Conservation (phyloP, 371 early-diverging fungal genomes). For the Mucor saturninus region DNA sequence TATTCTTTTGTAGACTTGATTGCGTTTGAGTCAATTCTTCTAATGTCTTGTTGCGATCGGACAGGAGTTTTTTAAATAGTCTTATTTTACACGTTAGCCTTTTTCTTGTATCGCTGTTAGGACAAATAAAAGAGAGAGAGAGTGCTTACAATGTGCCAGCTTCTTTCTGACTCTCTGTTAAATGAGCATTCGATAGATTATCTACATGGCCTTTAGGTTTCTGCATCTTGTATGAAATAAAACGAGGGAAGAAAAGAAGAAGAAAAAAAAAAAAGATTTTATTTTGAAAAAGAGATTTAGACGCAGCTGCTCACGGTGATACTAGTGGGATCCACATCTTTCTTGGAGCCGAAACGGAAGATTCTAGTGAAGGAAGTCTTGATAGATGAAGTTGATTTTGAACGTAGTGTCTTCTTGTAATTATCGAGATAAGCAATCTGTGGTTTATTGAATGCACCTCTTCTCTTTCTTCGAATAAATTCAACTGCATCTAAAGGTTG, state of each 20-base stretch:
- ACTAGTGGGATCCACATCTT: constrained; percentile 8
- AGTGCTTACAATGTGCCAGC: constrained; percentile 10
- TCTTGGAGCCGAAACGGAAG: constrained; percentile 11
- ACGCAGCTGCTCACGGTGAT: constrained; percentile 26
- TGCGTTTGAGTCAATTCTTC: constrained; percentile 48
- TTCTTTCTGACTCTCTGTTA: constrained; percentile 22
- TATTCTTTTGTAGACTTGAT: constrained; percentile 34
- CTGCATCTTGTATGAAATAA: constrained; percentile 6
- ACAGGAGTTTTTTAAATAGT: constrained; percentile 39
- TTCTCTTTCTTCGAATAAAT: constrained; percentile 73
- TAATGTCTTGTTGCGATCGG: constrained; percentile 45
- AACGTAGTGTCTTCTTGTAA: constrained; percentile 43
- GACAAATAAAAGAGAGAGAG: neutral
- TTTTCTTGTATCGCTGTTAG: neutral
- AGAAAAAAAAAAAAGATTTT: neutral
- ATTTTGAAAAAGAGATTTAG: neutral
- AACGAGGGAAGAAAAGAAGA: neutral
- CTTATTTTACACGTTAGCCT: constrained; percentile 13
- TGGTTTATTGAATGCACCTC: constrained; percentile 83
- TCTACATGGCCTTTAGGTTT: constrained; percentile 11
- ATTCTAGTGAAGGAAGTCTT: constrained; percentile 26
- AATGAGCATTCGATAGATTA: constrained; percentile 5
- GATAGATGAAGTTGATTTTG: constrained; percentile 24
- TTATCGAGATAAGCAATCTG: constrained; percentile 73
- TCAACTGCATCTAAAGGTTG: constrained; percentile 79